Base-by-base conservation (phyloP, 805 yeast genomes). In the Sungouiella blattae region DNA sequence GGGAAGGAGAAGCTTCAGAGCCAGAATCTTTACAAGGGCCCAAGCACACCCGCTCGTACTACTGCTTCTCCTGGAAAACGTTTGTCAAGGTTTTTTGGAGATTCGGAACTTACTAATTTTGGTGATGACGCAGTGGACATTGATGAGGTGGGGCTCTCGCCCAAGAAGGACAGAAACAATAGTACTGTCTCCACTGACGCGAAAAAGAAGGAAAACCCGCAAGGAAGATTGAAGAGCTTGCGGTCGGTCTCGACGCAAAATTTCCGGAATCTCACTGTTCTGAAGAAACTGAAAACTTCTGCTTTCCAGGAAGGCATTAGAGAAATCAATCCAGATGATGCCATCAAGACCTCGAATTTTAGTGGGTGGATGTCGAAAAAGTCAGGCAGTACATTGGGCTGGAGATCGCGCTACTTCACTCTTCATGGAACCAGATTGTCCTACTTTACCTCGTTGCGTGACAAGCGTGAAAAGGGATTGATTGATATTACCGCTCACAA, bases 351-450 rank as follows among this genome's bases (percentile, higher is more conserved):
- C 5, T 87, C 97, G 0, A 83, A 73, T 36, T 78, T 70, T 49
- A 79, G 87, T 32, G 99, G 99, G 2, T 93, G 97, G 96, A 87
- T 93, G 96, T 78, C 88, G 35, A 93, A 93, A 60, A 80, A 85
- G 46, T 62, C 71, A 1, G 95, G 96, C 16, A 85, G 83, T 39
- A 73, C 82, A 39, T 77, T 94, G 4, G 77, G 87, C 12, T 93
- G 98, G 98, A 83, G 89, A 50, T 81, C 82, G 37, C 75, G 98
- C 33, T 81, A 71, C 51, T 89, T 89, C 55, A 80, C 91, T 0
- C 67, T 93, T 23, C 96, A 93, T 62, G 96, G 95, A 3, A 93
- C 98, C 0, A 70, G 99, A 48, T 63, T 93, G 37, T 87, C 97
- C 4, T 93, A 93, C 58, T 93, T 87, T 57, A 72, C 84, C 0